Evolutionary conservation across 257 asterid genomes (phyloP), one percentile per base, ranked within the genome.

Genomic region (Penstemon davidsonii): DNA sequence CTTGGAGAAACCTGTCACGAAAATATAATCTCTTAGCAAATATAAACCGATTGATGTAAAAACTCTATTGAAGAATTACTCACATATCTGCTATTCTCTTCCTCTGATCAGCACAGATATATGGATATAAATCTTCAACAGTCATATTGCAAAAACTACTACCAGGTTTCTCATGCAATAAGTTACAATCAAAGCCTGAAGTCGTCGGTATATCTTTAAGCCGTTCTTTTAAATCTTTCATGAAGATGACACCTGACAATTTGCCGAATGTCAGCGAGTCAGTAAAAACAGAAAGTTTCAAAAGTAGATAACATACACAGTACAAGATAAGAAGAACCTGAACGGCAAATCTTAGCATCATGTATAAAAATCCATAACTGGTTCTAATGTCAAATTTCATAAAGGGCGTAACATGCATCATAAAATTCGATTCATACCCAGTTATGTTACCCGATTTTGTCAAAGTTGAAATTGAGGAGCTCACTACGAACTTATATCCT

Each of bases 21-120:
- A 62, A 68, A 64, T 42, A 10, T 25, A 38, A 68, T 15, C 49
- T 40, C 13, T 77, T 33, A 67, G 40, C 43, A 15, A 15, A 15
- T 15, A 15, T 15, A 15, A 15, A 15, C 18, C 18, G 18, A 15
- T 15, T 15, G 18, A 33, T 6, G 46, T 8, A 15, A 56, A 70
- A 54, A 8, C 51, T 51, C 44, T 36, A 36, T 11, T 4, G 33
- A 41, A 62, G 33, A 71, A 64, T 54, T 33, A 86, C 95, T 84
- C 72, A 85, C 95, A 58, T 70, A 45, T 84, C 79, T 55, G 78
- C 44, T 12, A 74, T 67, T 81, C 81, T 81, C 75, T 84, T 84
- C 79, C 72, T 73, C 76, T 61, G 52, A 64, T 78, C 78, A 7
- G 82, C 72, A 75, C 83, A 81, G 18, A 86, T 62, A 69, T 65